These are phyloP conservation scores for Tylopilus felleus DNA, from an alignment of 768 basidiomycete species.

Conservation along the genomic window DNA sequence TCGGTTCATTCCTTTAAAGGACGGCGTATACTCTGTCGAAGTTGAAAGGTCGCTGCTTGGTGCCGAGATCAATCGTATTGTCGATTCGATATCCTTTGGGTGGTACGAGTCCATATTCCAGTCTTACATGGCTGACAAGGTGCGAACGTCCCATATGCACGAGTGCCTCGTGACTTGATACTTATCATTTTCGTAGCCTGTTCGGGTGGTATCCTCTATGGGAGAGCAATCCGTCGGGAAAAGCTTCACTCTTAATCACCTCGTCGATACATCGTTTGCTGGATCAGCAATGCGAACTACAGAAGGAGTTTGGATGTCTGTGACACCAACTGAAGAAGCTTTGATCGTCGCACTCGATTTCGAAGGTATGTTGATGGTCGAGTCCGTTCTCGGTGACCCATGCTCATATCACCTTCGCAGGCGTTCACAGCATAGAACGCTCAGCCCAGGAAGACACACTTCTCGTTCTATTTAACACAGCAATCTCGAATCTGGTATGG, in stretches of 20 bases:
- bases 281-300: constrained; percentile 63
- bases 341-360: constrained; percentile 64
- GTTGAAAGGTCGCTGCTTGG: constrained; percentile 55
- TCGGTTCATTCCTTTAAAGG: constrained; percentile 57
- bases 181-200: constrained; percentile 38
- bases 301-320: constrained; percentile 66
- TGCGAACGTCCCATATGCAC: constrained; percentile 4
- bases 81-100: constrained; percentile 54
- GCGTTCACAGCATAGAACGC: constrained; percentile 61
- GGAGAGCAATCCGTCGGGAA: constrained; percentile 68
- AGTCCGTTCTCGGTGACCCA: background rate
- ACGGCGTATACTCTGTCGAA: constrained; percentile 47
- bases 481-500: constrained; percentile 57
- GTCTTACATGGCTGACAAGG: constrained; percentile 60
- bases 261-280: constrained; percentile 63
- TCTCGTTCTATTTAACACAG: constrained; percentile 62
- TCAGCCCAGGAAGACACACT: constrained; percentile 63
- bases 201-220: constrained; percentile 66
- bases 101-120: constrained; percentile 66
- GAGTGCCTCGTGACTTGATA: background rate
- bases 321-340: constrained; percentile 53
- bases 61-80: constrained; percentile 54
- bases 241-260: constrained; percentile 54
- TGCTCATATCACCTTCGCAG: constrained; percentile 27
- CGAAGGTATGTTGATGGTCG: constrained; percentile 41